phyloP scores from a whole-genome alignment of 2,329 filamentous ascomycete species.

The Pseudocercospora pini-densiflorae region DNA sequence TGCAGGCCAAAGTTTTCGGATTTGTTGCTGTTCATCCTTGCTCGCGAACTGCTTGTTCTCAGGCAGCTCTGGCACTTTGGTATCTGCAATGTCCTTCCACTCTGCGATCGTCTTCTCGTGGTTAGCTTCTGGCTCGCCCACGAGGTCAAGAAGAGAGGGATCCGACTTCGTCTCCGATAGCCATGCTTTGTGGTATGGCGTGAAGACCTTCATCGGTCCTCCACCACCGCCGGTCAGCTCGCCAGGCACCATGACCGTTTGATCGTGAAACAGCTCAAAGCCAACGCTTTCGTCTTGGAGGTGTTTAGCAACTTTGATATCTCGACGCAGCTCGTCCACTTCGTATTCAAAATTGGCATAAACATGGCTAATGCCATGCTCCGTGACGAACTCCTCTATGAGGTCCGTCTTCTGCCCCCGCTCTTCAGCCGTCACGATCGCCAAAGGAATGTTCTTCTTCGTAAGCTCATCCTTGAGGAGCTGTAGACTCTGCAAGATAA shows the following conservation, averaged over 20 bases:
- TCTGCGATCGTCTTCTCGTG: slow-evolving; percentile 51
- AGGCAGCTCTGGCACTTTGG: slow-evolving; percentile 44
- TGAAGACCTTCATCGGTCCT: slow-evolving; percentile 58
- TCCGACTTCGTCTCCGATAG: slow-evolving; percentile 48
- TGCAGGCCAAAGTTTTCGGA: slow-evolving; percentile 52
- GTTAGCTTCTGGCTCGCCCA: slow-evolving; percentile 48
- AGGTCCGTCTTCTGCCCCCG: slow-evolving; percentile 49
- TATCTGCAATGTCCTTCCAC: slow-evolving; percentile 64
- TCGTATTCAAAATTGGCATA: slow-evolving; percentile 77
- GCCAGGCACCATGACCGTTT: slow-evolving; percentile 54
- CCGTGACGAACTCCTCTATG: slow-evolving; percentile 49
- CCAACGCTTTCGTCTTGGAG: slow-evolving; percentile 42
- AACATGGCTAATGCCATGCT: slow-evolving; percentile 52
- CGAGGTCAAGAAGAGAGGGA: slow-evolving; percentile 49
- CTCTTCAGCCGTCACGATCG: slow-evolving; percentile 49
- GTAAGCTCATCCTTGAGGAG: slow-evolving; percentile 53
- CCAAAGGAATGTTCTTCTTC: slow-evolving; percentile 55
- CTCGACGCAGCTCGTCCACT: slow-evolving; percentile 77
- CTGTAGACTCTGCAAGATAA: slow-evolving; percentile 51
- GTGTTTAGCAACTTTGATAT: slow-evolving; percentile 49
- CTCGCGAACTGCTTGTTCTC: slow-evolving; percentile 48
- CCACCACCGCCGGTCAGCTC: slow-evolving; percentile 48
- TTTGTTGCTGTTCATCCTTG: slow-evolving; percentile 45
- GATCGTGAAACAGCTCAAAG: slow-evolving; percentile 54
- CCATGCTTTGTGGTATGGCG: slow-evolving; percentile 56